Conservation (phyloP, 257 asterid species). For the Petunia secreta region DNA sequence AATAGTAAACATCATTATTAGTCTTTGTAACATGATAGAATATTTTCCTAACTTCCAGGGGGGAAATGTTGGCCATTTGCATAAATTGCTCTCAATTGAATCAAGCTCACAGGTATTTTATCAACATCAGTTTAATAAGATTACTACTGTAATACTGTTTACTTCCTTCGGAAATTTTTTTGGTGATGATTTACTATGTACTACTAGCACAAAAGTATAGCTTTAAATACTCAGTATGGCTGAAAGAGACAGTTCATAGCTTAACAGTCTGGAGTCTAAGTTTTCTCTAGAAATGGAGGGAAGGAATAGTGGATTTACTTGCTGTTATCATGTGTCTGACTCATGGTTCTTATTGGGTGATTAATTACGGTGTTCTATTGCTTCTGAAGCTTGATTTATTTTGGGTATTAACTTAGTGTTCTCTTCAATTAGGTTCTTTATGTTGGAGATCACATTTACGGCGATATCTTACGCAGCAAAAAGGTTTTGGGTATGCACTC, state of each 20-base stretch:
- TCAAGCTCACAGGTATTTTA: conserved; percentile 93
- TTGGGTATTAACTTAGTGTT: conserved; percentile 27
- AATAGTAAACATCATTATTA: too few relatives aligned
- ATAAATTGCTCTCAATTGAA: conserved; percentile 74
- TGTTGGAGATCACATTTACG: conserved; percentile 98
- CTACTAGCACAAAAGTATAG: not conserved
- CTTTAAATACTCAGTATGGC: not conserved
- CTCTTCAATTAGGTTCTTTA: conserved; percentile 76
- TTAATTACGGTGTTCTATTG: not conserved
- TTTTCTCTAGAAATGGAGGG: conserved; percentile 15
- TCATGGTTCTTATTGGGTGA: conserved; percentile 27
- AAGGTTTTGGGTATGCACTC: conserved; percentile 76
- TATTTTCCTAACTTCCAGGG: conserved; percentile 61
- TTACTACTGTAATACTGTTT: not conserved
- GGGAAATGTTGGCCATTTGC: conserved; percentile 97
- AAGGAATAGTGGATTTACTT: not conserved
- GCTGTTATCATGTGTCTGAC: not conserved
- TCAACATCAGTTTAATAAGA: not conserved
- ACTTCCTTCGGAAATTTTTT: not conserved
- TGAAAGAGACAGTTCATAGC: not conserved
- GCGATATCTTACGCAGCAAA: conserved; percentile 96
- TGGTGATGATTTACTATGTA: not conserved
- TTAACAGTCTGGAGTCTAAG: not conserved
- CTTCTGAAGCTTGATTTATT: not conserved
- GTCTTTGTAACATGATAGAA: conserved; percentile 21